Conservation (phyloP, 768 basidiomycete species). For the Gloeostereum incarnatum region DNA sequence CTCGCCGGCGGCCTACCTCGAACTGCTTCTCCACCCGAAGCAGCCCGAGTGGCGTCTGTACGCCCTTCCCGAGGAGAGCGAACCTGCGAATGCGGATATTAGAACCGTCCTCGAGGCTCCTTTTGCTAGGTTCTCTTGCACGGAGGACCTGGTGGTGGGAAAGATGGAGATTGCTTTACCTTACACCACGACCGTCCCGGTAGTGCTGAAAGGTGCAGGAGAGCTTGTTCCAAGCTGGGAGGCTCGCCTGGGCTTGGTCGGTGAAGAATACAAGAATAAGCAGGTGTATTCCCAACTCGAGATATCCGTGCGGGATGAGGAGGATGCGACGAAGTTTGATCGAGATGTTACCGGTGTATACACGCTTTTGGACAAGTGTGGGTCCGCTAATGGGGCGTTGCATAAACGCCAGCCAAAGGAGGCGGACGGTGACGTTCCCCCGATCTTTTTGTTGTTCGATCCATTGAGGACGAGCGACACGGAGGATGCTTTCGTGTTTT, state of each 20-base stretch:
- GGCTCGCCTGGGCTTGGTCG: conserved; percentile 63
- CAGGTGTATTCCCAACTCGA: conserved; percentile 58
- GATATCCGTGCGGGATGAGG: conserved; percentile 46
- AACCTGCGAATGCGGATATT: conserved; percentile 74
- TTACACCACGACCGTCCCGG: conserved; percentile 34
- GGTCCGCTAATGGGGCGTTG: conserved; percentile 77
- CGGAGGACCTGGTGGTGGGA: conserved; percentile 51
- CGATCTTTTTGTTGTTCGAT: conserved; percentile 79
- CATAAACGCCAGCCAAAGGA: conserved; percentile 48
- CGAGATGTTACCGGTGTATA: conserved; percentile 79
- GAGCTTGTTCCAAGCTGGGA: conserved; percentile 82
- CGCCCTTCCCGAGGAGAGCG: conserved; percentile 52
- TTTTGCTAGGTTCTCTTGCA: conserved; percentile 63
- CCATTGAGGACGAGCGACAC: conserved; percentile 68
- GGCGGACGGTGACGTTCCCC: conserved; percentile 42
- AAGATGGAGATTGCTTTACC: conserved; percentile 80
- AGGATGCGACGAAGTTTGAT: conserved; percentile 46
- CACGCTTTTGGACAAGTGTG: conserved; percentile 73
- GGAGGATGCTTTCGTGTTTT: conserved; percentile 81
- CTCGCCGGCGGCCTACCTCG: conserved; percentile 59
- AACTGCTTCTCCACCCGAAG: conserved; percentile 67
- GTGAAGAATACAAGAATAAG: conserved; percentile 56
- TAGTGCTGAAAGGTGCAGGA: conserved; percentile 58
- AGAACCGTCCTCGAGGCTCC: conserved; percentile 66
- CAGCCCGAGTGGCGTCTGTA: conserved; percentile 86